These are phyloP conservation scores for Chaetoceros muelleri DNA, from an alignment of 108 stramenopile species.

Conservation along the genomic window DNA sequence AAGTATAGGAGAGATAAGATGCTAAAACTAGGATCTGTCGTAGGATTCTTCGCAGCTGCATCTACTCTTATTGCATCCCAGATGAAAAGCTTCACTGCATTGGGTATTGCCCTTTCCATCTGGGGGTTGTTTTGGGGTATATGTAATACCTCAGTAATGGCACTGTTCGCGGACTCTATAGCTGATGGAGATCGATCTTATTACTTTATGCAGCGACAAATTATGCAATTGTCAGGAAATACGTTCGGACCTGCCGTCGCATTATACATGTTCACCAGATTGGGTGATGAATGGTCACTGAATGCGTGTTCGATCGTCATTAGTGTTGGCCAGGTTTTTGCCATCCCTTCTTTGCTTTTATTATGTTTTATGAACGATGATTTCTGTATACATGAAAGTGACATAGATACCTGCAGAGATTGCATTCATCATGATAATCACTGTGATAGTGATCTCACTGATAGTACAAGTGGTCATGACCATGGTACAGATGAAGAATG, in stretches of 20 bases:
- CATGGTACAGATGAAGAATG: background rate
- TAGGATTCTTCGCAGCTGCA: conserved; percentile 21
- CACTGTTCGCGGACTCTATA: conserved; percentile 54
- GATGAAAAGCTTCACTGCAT: conserved; percentile 5
- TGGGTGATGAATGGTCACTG: conserved; percentile 32
- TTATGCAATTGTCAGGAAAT: conserved; percentile 19
- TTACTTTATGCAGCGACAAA: conserved; percentile 21
- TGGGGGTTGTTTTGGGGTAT: conserved; percentile 53
- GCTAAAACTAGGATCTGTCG: conserved; percentile 14
- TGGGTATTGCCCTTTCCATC: conserved; percentile 17
- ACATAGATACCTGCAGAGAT: background rate
- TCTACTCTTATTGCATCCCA: conserved; percentile 13
- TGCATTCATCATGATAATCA: background rate
- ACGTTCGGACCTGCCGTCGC: conserved; percentile 25
- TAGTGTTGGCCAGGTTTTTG: conserved; percentile 19
- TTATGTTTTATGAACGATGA: conserved; percentile 24
- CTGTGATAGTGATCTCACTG: background rate
- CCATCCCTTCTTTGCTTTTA: conserved; percentile 14
- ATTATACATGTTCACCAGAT: conserved; percentile 17
- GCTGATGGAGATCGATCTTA: conserved; percentile 39
- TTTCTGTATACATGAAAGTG: background rate
- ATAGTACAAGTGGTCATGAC: background rate
- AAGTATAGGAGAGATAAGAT: conserved; percentile 27
- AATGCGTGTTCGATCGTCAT: conserved; percentile 28
- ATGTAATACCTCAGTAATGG: conserved; percentile 36